These are phyloP conservation scores for Tympanopsis confertula DNA, from an alignment of 2,329 filamentous ascomycete genomes.

Conservation along the genomic window DNA sequence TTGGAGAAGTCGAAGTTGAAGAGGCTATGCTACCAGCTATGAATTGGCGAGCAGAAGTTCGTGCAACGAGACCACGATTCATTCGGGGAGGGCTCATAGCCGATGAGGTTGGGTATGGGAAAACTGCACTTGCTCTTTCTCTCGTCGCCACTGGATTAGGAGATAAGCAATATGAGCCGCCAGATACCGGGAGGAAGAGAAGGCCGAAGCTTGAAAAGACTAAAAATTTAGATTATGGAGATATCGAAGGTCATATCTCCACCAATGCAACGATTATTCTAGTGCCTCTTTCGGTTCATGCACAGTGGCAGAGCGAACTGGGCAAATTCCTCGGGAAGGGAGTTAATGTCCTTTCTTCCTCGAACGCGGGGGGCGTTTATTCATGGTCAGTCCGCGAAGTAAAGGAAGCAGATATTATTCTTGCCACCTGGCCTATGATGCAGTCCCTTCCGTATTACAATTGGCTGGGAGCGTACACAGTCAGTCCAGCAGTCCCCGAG, in stretches of 20 bases:
- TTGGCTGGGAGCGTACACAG: slow-evolving; percentile 23
- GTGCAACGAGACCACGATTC: slow-evolving; percentile 22
- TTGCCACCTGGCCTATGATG: slow-evolving; percentile 39
- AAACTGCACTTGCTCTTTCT: slow-evolving; percentile 48
- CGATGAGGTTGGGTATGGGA: slow-evolving; percentile 55
- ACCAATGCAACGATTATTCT: slow-evolving; percentile 47
- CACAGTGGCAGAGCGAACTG: slow-evolving; percentile 47
- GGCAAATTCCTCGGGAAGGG: slow-evolving; percentile 29
- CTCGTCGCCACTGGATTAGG: slow-evolving; percentile 35
- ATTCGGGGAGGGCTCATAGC: slow-evolving; percentile 50
- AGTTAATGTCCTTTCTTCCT: slow-evolving; percentile 32
- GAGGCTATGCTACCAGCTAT: slow-evolving; percentile 37
- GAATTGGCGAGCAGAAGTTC: slow-evolving; percentile 44
- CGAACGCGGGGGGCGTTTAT: slow-evolving; percentile 6
- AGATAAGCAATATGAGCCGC: slow-evolving; percentile 1
- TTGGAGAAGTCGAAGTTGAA: slow-evolving; percentile 41
- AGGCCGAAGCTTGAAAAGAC: background rate
- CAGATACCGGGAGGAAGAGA: too few relatives aligned
- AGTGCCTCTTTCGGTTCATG: slow-evolving; percentile 37
- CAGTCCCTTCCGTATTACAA: slow-evolving; percentile 31
- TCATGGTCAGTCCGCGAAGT: slow-evolving; percentile 28
- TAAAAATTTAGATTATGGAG: slow-evolving; percentile 4
- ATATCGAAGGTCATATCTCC: slow-evolving; percentile 12
- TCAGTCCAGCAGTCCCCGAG: background rate
- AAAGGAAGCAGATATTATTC: slow-evolving; percentile 35